A percentile compares a stretch with the other conserved stretches of the same genome.
phyloP scores from a whole-genome alignment of 345 rosid genomes.

The Linum trigynum region DNA sequence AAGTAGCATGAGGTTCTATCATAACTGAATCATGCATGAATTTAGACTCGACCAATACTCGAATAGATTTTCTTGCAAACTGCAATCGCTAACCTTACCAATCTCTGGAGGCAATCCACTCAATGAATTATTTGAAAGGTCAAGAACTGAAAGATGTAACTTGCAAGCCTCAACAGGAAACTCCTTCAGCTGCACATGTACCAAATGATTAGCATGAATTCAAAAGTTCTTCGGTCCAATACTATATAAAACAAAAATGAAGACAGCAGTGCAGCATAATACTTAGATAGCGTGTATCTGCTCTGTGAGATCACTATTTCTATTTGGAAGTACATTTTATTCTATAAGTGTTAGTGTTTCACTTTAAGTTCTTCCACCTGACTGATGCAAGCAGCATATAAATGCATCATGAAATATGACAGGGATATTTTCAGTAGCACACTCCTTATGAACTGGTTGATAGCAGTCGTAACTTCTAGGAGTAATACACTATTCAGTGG shows the following conservation, averaged over 20 bases:
- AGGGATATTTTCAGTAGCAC: neutral
- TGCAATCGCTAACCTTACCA: slow-evolving; percentile 40
- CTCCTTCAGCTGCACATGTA: slow-evolving; percentile 63
- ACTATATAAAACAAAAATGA: neutral
- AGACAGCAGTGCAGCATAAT: neutral
- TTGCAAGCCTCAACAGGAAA: slow-evolving; percentile 76
- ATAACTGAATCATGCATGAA: slow-evolving; percentile 1
- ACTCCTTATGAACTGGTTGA: neutral
- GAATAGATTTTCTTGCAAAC: slow-evolving; percentile 11
- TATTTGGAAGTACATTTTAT: too few relatives aligned
- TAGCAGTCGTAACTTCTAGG: neutral
- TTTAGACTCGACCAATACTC: neutral
- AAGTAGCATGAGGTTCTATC: neutral
- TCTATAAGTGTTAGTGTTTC: neutral
- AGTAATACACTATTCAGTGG: neutral
- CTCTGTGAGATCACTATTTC: too few relatives aligned
- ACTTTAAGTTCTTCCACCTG: neutral
- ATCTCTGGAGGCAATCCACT: slow-evolving; percentile 76
- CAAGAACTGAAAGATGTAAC: slow-evolving; percentile 61
- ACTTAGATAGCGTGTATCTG: neutral
- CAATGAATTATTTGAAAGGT: slow-evolving; percentile 90
- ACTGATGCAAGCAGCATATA: neutral
- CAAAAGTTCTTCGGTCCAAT: neutral
- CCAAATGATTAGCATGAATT: slow-evolving; percentile 13
- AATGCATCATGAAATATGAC: neutral